phyloP scores from a whole-genome alignment of 1,284 basidiomycete species.

The Cutaneotrichosporon arboriforme region DNA sequence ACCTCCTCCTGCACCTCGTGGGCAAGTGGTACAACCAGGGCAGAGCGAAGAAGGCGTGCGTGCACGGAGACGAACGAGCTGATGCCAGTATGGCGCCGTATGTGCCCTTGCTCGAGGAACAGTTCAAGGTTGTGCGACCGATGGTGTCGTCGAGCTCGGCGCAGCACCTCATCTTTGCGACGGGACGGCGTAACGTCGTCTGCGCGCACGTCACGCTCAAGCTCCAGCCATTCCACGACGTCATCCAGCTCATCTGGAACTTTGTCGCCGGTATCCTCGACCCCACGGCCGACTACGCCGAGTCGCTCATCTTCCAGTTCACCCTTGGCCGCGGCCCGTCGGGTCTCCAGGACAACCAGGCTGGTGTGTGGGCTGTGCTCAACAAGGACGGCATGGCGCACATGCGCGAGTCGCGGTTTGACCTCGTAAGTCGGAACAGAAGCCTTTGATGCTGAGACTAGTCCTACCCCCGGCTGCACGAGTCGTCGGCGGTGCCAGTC shows the following conservation, averaged over 20 bases:
- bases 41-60: constrained; percentile 39
- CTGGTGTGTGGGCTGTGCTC: constrained; percentile 78
- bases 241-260: constrained; percentile 58
- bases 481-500: constrained; percentile 33
- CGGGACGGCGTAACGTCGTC: constrained; percentile 68
- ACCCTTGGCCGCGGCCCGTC: constrained; percentile 57
- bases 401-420: constrained; percentile 71
- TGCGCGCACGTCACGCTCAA: constrained; percentile 72
- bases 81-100: constrained; percentile 23
- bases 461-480: constrained; percentile 43
- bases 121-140: constrained; percentile 33
- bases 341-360: constrained; percentile 46
- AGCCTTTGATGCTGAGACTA: constrained; percentile 24
- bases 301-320: constrained; percentile 59
- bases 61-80: constrained; percentile 20
- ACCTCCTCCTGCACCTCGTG: constrained; percentile 36
- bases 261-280: constrained; percentile 61
- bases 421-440: constrained; percentile 77
- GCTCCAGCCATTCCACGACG: constrained; percentile 74
- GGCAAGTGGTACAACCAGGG: constrained; percentile 35
- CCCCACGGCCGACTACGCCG: constrained; percentile 59
- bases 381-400: constrained; percentile 67
- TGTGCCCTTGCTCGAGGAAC: constrained; percentile 17
- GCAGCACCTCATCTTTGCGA: constrained; percentile 70
- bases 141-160: constrained; percentile 36